Evolutionary conservation across 495 filamentous ascomycete species (phyloP).

Genomic region (Aspergillus ostianus): DNA sequence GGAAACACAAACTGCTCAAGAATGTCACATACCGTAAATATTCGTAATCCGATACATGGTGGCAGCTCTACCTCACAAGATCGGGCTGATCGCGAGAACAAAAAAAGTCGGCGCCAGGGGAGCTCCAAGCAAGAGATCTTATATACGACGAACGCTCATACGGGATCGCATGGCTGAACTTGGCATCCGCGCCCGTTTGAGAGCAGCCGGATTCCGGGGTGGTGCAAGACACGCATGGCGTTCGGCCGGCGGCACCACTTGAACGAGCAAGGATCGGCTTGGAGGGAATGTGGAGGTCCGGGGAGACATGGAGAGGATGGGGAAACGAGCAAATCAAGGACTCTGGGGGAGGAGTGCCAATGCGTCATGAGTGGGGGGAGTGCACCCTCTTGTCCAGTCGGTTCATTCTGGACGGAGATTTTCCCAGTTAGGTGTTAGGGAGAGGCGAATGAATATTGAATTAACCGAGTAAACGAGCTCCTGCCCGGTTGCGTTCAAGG

Average conservation of each 20-base stretch:
- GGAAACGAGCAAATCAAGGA: conserved; percentile 9
- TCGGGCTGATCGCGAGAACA: neutral
- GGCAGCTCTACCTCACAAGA: conserved; percentile 5
- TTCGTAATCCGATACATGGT: conserved; percentile 46
- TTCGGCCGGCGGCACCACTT: conserved; percentile 7
- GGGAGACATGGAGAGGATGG: conserved; percentile 8
- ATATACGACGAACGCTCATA: conserved; percentile 5
- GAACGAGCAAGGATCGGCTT: conserved; percentile 13
- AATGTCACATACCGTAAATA: conserved; percentile 38
- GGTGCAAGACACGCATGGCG: conserved; percentile 9
- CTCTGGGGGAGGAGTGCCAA: conserved; percentile 4
- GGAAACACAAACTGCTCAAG: no score
- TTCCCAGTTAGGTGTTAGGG: conserved; percentile 2
- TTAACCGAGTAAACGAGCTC: no score
- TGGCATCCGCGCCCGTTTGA: neutral
- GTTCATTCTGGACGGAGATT: conserved; percentile 13
- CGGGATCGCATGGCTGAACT: neutral
- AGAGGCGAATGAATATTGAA: no score
- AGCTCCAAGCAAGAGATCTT: neutral
- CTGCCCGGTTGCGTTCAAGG: no score
- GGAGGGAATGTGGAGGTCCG: conserved; percentile 19
- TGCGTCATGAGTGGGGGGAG: conserved; percentile 10
- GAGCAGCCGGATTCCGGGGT: conserved; percentile 11
- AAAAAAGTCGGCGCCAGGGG: neutral
- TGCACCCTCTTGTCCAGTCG: conserved; percentile 1